These are phyloP conservation scores for Hordeum marinum DNA, from an alignment of 176 grass and related monocot genomes.

Conservation along the genomic window DNA sequence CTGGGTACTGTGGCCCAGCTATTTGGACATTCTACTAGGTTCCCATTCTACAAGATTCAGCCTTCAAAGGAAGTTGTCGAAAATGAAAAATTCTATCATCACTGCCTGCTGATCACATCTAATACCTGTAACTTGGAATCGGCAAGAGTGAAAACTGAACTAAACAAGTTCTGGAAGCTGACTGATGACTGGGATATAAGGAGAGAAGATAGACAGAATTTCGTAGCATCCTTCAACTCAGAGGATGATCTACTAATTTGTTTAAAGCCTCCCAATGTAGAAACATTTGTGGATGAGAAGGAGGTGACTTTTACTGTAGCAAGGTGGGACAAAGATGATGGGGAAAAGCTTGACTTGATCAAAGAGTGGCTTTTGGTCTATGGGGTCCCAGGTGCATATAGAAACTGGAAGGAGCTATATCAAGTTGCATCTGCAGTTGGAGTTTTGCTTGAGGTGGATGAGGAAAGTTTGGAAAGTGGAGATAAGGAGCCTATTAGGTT, in stretches of 20 bases:
- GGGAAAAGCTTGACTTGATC: slow-evolving; percentile 12
- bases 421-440: slow-evolving; percentile 31
- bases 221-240: slow-evolving; percentile 25
- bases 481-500: slow-evolving; percentile 35
- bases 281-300: slow-evolving; percentile 1
- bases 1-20: neutral
- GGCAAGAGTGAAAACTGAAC: slow-evolving; percentile 18
- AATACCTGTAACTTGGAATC: slow-evolving; percentile 11
- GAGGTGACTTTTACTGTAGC: slow-evolving; percentile 15
- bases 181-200: slow-evolving; percentile 25
- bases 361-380: slow-evolving; percentile 27
- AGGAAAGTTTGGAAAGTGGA: slow-evolving; percentile 23
- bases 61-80: slow-evolving; percentile 1
- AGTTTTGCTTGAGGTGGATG: slow-evolving; percentile 31
- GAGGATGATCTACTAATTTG: slow-evolving; percentile 26
- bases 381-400: slow-evolving; percentile 32
- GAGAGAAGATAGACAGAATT: slow-evolving; percentile 18
- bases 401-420: slow-evolving; percentile 40
- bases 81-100: slow-evolving; percentile 18
- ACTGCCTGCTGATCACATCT: slow-evolving; percentile 19
- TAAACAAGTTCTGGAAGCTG: slow-evolving; percentile 26
- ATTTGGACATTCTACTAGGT: slow-evolving; percentile 38
- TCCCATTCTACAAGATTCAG: slow-evolving; percentile 26
- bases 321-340: slow-evolving; percentile 9
- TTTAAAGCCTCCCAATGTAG: slow-evolving; percentile 7